Conservation (phyloP, 768 basidiomycete genomes). For the Psilocybe azurescens region DNA sequence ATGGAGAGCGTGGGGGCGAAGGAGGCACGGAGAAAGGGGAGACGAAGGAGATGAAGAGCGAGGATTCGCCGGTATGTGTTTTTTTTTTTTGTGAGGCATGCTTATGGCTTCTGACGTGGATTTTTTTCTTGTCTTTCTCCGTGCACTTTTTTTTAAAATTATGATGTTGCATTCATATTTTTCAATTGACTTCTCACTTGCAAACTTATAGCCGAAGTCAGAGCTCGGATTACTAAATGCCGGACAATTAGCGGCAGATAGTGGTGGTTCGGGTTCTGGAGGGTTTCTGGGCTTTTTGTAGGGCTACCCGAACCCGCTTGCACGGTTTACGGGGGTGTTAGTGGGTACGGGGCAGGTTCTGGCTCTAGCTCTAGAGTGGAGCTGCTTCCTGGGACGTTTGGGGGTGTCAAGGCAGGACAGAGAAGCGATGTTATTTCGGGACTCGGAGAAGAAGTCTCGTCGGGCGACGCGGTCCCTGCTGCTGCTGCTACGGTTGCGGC, state of each 20-base stretch:
- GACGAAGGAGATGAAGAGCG: constrained; percentile 21
- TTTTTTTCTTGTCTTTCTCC: background rate
- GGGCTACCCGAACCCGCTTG: constrained; percentile 61
- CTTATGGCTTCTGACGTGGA: constrained; percentile 15
- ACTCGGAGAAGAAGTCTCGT: background rate
- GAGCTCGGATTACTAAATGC: constrained; percentile 12
- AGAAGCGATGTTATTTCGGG: constrained; percentile 7
- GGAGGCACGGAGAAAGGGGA: constrained; percentile 23
- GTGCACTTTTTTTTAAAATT: constrained; percentile 17
- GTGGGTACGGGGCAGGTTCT: constrained; percentile 20
- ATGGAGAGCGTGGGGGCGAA: constrained; percentile 13
- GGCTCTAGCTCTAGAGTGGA: background rate
- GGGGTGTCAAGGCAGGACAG: background rate
- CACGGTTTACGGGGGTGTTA: constrained; percentile 46
- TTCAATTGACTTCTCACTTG: constrained; percentile 4
- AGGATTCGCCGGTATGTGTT: constrained; percentile 36
- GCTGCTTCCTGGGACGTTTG: constrained; percentile 3
- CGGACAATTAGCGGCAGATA: constrained; percentile 18
- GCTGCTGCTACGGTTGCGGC: background rate
- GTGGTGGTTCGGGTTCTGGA: constrained; percentile 26
- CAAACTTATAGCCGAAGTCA: constrained; percentile 15
- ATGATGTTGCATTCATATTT: background rate
- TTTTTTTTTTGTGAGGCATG: background rate
- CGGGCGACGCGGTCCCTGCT: background rate
- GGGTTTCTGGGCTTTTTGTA: constrained; percentile 68